These are phyloP conservation scores for Gossypium raimondii DNA, from an alignment of 345 rosid species.

Conservation along the genomic window DNA sequence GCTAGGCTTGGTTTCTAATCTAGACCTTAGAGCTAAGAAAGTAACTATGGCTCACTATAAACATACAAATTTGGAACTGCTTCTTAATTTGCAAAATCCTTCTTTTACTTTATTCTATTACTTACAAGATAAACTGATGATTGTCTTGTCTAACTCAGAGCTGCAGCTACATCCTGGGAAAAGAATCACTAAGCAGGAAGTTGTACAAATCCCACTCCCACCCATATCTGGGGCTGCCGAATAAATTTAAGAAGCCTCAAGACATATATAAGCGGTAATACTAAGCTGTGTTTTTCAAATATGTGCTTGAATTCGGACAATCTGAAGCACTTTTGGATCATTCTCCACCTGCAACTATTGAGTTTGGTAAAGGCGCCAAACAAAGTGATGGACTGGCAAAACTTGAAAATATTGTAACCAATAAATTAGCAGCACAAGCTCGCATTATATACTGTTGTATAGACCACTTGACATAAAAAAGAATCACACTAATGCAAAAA, in stretches of 20 bases:
- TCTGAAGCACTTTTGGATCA: conserved; percentile 19
- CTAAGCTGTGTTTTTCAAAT: conserved; percentile 1
- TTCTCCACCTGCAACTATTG: conserved; percentile 43
- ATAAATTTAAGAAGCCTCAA: conserved; percentile 18
- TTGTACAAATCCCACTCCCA: conserved; percentile 29
- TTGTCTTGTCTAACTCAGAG: conserved; percentile 9
- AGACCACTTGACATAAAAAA: background rate
- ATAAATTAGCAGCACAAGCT: background rate
- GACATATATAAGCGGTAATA: background rate
- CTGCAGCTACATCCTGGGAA: conserved; percentile 12
- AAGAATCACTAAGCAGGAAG: conserved; percentile 14
- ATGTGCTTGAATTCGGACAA: conserved; percentile 18
- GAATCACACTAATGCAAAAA: background rate
- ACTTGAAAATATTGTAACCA: background rate
- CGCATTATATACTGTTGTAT: no score
- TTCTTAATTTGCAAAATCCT: conserved; percentile 14
- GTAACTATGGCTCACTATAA: background rate
- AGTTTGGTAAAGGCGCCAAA: conserved; percentile 6
- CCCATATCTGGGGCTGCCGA: conserved; percentile 6
- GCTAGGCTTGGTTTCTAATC: conserved; percentile 3
- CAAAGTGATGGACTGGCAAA: conserved; percentile 1
- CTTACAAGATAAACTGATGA: background rate
- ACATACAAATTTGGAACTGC: background rate
- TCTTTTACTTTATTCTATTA: background rate
- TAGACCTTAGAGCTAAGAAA: background rate